These are phyloP conservation scores for Kodamaea laetipori DNA, from an alignment of 805 yeast genomes.

Conservation along the genomic window DNA sequence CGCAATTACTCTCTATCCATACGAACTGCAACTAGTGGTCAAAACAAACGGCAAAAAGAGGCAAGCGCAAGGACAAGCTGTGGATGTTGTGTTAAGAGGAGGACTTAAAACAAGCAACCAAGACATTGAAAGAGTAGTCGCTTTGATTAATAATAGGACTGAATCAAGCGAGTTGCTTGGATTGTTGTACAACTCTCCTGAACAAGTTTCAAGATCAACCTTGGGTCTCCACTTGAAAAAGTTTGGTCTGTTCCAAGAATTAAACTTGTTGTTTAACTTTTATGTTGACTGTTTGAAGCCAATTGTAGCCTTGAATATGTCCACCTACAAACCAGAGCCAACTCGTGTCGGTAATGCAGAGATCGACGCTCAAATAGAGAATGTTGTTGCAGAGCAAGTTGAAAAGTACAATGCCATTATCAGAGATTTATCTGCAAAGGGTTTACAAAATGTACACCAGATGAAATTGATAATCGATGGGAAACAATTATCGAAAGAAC, in stretches of 20 bases:
- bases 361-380: neutral
- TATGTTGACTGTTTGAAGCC: conserved; percentile 30
- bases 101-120: conserved; percentile 67
- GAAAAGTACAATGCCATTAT: conserved; percentile 36
- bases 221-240: conserved; percentile 61
- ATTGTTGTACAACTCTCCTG: conserved; percentile 17
- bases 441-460: conserved; percentile 46
- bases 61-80: conserved; percentile 36
- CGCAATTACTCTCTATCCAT: conserved; percentile 52
- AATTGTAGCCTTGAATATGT: conserved; percentile 2
- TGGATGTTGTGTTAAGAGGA: conserved; percentile 58
- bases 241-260: conserved; percentile 54
- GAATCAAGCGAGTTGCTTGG: conserved; percentile 27
- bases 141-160: conserved; percentile 36
- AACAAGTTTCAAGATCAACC: conserved; percentile 47
- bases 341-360: neutral
- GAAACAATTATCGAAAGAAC: conserved; percentile 54
- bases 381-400: conserved; percentile 13
- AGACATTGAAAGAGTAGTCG: conserved; percentile 54
- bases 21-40: conserved; percentile 38
- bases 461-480: conserved; percentile 77
- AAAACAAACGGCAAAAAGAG: conserved; percentile 41
- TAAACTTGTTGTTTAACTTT: conserved; percentile 42
- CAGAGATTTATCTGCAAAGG: conserved; percentile 29
- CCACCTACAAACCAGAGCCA: conserved; percentile 13